Evolutionary conservation across 2,329 filamentous ascomycete genomes (phyloP).

Genomic region (Penicillium sclerotigenum): DNA sequence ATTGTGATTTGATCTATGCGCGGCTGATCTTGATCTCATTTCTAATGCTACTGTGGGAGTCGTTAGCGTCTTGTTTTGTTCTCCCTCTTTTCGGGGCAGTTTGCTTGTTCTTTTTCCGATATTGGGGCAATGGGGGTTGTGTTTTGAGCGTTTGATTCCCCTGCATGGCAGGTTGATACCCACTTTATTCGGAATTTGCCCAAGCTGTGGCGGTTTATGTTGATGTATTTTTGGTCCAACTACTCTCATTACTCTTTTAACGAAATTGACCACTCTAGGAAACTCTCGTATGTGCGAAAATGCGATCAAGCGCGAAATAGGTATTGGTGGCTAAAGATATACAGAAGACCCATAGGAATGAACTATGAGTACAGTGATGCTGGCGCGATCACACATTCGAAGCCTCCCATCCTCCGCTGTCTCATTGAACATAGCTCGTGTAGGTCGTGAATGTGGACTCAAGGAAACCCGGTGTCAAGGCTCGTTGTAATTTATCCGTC

Average conservation of each 20-base stretch:
- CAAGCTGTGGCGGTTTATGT: not conserved
- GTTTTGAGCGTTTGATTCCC: conserved; percentile 10
- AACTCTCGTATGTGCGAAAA: not conserved
- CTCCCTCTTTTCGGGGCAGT: not conserved
- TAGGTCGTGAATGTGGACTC: conserved; percentile 19
- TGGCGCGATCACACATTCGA: conserved; percentile 2
- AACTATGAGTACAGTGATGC: conserved; percentile 1
- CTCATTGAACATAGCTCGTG: conserved; percentile 23
- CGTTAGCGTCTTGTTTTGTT: not conserved
- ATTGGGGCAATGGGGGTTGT: not conserved
- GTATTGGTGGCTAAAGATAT: conserved; percentile 10
- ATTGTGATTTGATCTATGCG: not conserved
- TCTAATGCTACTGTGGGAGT: not conserved
- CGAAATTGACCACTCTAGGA: no score
- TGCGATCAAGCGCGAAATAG: conserved; percentile 9
- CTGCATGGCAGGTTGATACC: conserved; percentile 8
- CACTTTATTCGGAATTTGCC: conserved; percentile 2
- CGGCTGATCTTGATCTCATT: not conserved
- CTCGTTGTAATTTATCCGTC: not conserved
- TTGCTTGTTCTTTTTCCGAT: conserved; percentile 1
- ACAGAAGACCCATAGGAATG: not conserved
- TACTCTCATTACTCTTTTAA: not conserved
- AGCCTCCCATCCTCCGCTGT: conserved; percentile 10
- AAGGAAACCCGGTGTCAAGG: not conserved
- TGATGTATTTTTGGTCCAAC: not conserved